These are phyloP conservation scores for Piper longum DNA, from an alignment of 164 flowering plant species.

Conservation along the genomic window DNA sequence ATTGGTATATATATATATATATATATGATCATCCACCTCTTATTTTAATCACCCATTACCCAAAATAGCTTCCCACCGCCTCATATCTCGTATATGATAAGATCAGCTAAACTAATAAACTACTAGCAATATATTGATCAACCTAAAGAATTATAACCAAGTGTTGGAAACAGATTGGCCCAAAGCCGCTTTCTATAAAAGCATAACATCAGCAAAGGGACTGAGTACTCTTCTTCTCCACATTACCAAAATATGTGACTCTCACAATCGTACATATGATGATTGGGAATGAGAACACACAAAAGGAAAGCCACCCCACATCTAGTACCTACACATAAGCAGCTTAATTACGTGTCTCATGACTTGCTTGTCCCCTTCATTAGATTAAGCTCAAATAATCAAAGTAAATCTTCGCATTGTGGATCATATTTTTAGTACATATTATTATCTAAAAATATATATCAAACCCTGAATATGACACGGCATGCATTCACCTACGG, in stretches of 20 bases:
- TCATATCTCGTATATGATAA: no score
- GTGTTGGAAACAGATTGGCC: slow-evolving; percentile 22
- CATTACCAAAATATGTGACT: background rate
- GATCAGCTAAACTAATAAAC: background rate
- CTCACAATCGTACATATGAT: slow-evolving; percentile 1
- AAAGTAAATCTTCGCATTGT: background rate
- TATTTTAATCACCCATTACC: slow-evolving; percentile 2
- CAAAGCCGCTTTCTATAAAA: slow-evolving; percentile 20
- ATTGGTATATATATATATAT: background rate
- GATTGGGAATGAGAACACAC: background rate
- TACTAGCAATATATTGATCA: no score
- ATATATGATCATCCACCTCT: background rate
- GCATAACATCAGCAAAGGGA: slow-evolving; percentile 20
- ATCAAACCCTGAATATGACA: background rate
- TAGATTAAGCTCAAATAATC: background rate
- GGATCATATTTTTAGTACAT: background rate
- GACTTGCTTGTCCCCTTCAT: background rate
- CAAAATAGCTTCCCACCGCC: background rate
- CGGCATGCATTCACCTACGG: background rate
- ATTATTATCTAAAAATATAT: background rate
- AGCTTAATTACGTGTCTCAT: background rate
- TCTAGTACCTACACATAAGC: slow-evolving; percentile 20
- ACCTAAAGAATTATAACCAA: slow-evolving; percentile 9
- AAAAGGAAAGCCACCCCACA: slow-evolving; percentile 1
- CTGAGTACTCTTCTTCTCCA: slow-evolving; percentile 17